Percentiles rank a stretch among this genome's conserved stretches.
Conservation (phyloP, 164 flowering plant genomes). For the Pachysandra terminalis region DNA sequence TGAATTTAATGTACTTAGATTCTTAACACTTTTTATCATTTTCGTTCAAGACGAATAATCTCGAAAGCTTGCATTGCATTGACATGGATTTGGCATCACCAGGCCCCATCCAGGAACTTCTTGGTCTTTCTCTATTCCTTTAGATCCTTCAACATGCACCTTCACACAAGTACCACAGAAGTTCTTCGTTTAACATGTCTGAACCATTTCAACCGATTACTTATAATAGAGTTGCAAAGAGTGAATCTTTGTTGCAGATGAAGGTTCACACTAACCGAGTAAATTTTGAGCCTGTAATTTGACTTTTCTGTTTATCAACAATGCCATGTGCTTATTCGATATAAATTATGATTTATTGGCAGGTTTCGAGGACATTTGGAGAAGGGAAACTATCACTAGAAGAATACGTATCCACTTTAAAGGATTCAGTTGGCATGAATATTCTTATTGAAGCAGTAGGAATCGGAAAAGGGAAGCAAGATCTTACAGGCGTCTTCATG, state of each 20-base stretch:
- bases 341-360: slow-evolving; percentile 17
- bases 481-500: slow-evolving; percentile 52
- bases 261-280: not conserved
- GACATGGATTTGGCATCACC: no score
- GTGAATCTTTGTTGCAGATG: not conserved
- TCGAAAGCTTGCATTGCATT: no score
- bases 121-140: no score
- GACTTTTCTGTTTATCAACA: not conserved
- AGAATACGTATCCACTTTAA: slow-evolving; percentile 67
- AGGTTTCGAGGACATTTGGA: slow-evolving; percentile 63
- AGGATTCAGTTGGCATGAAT: slow-evolving; percentile 53
- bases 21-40: no score
- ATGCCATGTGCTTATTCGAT: not conserved
- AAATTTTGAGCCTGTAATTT: not conserved
- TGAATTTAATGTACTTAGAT: no score
- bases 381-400: slow-evolving; percentile 58
- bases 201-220: not conserved
- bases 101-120: no score
- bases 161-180: no score
- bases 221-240: not conserved
- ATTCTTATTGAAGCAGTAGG: slow-evolving; percentile 69
- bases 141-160: no score
- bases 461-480: slow-evolving; percentile 83
- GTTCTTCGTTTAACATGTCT: no score
- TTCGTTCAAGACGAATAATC: no score